Evolutionary conservation across 192 early-diverging fungal genomes (phyloP).

Genomic region (Coemansia sp.): DNA sequence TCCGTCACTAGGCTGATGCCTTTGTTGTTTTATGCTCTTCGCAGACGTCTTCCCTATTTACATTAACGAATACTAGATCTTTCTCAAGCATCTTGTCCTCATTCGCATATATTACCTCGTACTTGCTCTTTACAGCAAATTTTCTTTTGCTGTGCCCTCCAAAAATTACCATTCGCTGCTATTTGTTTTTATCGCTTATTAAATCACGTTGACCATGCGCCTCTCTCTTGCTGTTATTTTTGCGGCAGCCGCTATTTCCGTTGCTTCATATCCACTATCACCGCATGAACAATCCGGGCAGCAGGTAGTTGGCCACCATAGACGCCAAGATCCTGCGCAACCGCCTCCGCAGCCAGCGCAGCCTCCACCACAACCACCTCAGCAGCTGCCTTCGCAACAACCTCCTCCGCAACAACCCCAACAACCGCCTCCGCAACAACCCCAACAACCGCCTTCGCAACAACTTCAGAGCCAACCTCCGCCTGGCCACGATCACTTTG

Average conservation of each 20-base stretch:
- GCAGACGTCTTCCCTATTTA: constrained; percentile 5
- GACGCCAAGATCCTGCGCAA: background rate
- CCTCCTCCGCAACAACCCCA: constrained; percentile 4
- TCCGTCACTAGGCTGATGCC: background rate
- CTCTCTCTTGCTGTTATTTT: constrained; percentile 21
- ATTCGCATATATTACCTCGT: background rate
- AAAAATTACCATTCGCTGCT: background rate
- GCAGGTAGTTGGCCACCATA: constrained; percentile 4
- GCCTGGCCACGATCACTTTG: constrained; percentile 26
- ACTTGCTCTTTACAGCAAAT: background rate
- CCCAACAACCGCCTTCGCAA: background rate
- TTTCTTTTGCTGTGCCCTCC: background rate
- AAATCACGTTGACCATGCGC: constrained; percentile 8
- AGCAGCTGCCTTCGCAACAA: constrained; percentile 6
- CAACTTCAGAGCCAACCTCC: background rate
- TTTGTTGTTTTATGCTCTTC: background rate
- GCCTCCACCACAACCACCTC: background rate
- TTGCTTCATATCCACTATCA: constrained; percentile 13
- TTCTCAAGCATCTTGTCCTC: background rate
- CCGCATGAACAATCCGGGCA: background rate
- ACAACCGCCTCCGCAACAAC: constrained; percentile 5
- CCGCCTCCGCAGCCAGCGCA: background rate
- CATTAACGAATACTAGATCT: background rate
- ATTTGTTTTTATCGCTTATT: background rate
- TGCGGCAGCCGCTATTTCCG: constrained; percentile 13